These are phyloP conservation scores for Penicillium taxi DNA, from an alignment of 495 filamentous ascomycete species.

Conservation along the genomic window DNA sequence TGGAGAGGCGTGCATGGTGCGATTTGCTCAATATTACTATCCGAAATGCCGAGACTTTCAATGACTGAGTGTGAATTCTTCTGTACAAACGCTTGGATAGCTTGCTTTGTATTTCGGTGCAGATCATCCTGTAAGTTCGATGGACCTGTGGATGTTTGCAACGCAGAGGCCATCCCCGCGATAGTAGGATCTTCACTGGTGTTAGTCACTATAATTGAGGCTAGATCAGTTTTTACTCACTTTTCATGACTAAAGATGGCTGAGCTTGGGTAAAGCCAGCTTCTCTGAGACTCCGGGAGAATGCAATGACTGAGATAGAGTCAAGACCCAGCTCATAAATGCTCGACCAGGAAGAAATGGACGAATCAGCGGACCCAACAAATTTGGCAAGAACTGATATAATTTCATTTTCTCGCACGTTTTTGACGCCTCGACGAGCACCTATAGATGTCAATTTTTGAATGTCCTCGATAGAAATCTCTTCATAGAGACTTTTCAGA, in stretches of 20 bases:
- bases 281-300: constrained; percentile 47
- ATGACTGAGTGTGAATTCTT: constrained; percentile 42
- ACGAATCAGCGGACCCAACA: constrained; percentile 28
- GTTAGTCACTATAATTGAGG: constrained; percentile 3
- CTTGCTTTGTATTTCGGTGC: constrained; percentile 42
- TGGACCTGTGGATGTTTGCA: constrained; percentile 16
- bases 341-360: constrained; percentile 49
- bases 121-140: constrained; percentile 18
- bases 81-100: constrained; percentile 49
- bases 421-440: constrained; percentile 24
- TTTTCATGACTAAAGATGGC: constrained; percentile 57
- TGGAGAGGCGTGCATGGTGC: constrained; percentile 73
- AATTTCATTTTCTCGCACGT: constrained; percentile 38
- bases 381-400: constrained; percentile 44
- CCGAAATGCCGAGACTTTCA: constrained; percentile 33
- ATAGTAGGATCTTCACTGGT: constrained; percentile 42
- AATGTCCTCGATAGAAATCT: constrained; percentile 45
- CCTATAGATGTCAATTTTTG: constrained; percentile 42
- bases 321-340: constrained; percentile 79
- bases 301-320: constrained; percentile 67
- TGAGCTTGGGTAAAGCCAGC: constrained; percentile 48
- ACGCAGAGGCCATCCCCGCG: constrained; percentile 36
- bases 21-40: constrained; percentile 55
- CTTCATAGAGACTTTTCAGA: constrained; percentile 46
- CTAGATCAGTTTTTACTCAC: constrained; percentile 27